Percentiles rank a stretch among this genome's conserved stretches.
Conservation (phyloP, 352 stramenopile species). For the Pythium inflatum region DNA sequence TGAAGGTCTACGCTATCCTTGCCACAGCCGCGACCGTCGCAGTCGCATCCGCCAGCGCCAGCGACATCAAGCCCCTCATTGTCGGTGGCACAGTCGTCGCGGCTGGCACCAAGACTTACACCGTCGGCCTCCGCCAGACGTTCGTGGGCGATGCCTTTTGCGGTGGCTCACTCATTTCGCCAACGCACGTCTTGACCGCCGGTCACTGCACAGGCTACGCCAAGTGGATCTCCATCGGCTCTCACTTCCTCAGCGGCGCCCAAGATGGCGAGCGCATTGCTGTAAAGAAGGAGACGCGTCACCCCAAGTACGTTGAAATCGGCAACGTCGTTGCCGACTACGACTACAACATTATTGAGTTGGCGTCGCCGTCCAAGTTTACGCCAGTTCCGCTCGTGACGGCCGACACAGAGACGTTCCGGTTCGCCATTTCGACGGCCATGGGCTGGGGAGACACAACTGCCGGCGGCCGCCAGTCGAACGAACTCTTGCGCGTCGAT, state of each 20-base stretch:
- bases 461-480: neutral
- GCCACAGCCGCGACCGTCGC: too few species aligned
- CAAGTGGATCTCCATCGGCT: slow-evolving; percentile 39
- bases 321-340: slow-evolving; percentile 33
- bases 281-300: slow-evolving; percentile 28
- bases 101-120: slow-evolving; percentile 24
- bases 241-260: slow-evolving; percentile 24
- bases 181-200: slow-evolving; percentile 48
- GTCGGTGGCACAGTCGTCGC: slow-evolving; percentile 45
- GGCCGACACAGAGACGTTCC: slow-evolving; percentile 2
- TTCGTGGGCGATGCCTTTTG: slow-evolving; percentile 45
- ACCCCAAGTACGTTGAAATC: slow-evolving; percentile 37
- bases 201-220: slow-evolving; percentile 45
- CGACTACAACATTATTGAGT: slow-evolving; percentile 41
- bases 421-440: neutral
- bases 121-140: slow-evolving; percentile 34
- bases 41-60: neutral
- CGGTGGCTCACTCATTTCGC: slow-evolving; percentile 44
- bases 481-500: neutral
- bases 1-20: neutral
- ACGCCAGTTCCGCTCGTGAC: neutral
- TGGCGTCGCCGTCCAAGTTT: slow-evolving; percentile 16
- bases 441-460: neutral
- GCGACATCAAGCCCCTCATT: slow-evolving; percentile 39
- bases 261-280: slow-evolving; percentile 36